Percentiles rank a stretch among this genome's conserved stretches.
phyloP scores from a whole-genome alignment of 768 basidiomycete species.

The Rhizopogon salebrosus region DNA sequence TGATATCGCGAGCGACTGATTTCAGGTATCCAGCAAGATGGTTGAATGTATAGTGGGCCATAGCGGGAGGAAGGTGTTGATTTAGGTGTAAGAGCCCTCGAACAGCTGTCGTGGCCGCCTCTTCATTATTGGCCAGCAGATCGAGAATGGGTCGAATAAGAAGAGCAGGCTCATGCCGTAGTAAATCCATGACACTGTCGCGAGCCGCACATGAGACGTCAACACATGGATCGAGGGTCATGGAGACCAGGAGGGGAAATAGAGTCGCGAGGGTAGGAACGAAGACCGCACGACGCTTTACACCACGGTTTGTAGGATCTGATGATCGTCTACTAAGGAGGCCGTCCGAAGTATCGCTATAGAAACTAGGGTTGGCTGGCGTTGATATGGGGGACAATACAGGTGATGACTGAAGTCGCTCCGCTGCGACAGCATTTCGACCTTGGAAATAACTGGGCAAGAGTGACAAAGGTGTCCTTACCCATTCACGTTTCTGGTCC shows the following conservation, averaged over 20 bases:
- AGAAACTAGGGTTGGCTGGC: constrained; percentile 24
- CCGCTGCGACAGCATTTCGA: constrained; percentile 33
- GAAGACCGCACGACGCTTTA: constrained; percentile 63
- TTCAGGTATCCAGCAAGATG: constrained; percentile 67
- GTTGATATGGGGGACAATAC: constrained; percentile 28
- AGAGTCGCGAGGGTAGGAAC: constrained; percentile 53
- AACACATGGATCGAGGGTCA: constrained; percentile 51
- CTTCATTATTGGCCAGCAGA: constrained; percentile 44
- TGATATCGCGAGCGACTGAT: constrained; percentile 38
- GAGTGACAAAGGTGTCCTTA: constrained; percentile 61
- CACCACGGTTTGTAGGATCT: constrained; percentile 36
- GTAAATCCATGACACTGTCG: constrained; percentile 52
- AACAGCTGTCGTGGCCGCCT: constrained; percentile 45
- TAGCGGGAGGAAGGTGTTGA: constrained; percentile 51
- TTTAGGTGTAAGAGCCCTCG: constrained; percentile 56
- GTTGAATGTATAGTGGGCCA: constrained; percentile 66
- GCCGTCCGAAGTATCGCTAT: constrained; percentile 20
- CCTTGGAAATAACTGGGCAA: constrained; percentile 55
- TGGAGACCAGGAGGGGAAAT: constrained; percentile 47
- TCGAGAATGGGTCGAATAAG: constrained; percentile 61
- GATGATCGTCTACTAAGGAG: constrained; percentile 38
- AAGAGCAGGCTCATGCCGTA: constrained; percentile 73
- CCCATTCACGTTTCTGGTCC: constrained; percentile 54
- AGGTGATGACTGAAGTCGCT: constrained; percentile 26
- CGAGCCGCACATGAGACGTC: constrained; percentile 53